Evolutionary conservation across 352 stramenopile genomes (phyloP).

Genomic region (Phytophthora sp.): DNA sequence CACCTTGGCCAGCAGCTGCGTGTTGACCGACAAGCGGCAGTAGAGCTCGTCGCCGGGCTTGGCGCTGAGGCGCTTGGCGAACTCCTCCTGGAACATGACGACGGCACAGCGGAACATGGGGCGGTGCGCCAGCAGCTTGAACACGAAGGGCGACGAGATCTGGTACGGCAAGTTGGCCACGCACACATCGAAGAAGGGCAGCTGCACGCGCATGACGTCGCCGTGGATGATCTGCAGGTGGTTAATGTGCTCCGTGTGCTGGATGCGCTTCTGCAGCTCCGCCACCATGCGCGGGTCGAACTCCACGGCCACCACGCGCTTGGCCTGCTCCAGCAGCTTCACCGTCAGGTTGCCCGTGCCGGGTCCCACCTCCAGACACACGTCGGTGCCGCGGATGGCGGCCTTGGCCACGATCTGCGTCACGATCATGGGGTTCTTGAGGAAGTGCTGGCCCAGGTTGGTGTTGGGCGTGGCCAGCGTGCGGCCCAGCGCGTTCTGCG

Average conservation of each 20-base stretch:
- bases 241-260: conserved; percentile 94
- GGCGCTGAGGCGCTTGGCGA: conserved; percentile 98
- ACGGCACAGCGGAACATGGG: conserved; percentile 99
- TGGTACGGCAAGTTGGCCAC: conserved; percentile 99
- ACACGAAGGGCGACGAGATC: conserved; percentile 98
- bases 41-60: conserved; percentile 97
- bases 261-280: conserved; percentile 99
- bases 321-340: conserved; percentile 96
- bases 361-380: conserved; percentile 97
- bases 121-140: conserved; percentile 98
- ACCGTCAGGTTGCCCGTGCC: conserved; percentile 99
- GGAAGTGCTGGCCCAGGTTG: conserved; percentile 98
- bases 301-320: conserved; percentile 98
- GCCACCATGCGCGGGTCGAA: conserved; percentile 99
- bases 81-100: conserved; percentile 99
- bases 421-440: conserved; percentile 99
- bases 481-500: conserved; percentile 83
- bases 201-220: conserved; percentile 98
- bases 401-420: conserved; percentile 97
- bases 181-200: conserved; percentile 99
- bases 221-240: conserved; percentile 99
- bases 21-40: conserved; percentile 99
- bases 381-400: conserved; percentile 95
- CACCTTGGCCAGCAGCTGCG: conserved; percentile 98
- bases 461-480: conserved; percentile 98